These are phyloP conservation scores for Pythium utonaiense DNA, from an alignment of 352 stramenopile genomes.

Conservation along the genomic window DNA sequence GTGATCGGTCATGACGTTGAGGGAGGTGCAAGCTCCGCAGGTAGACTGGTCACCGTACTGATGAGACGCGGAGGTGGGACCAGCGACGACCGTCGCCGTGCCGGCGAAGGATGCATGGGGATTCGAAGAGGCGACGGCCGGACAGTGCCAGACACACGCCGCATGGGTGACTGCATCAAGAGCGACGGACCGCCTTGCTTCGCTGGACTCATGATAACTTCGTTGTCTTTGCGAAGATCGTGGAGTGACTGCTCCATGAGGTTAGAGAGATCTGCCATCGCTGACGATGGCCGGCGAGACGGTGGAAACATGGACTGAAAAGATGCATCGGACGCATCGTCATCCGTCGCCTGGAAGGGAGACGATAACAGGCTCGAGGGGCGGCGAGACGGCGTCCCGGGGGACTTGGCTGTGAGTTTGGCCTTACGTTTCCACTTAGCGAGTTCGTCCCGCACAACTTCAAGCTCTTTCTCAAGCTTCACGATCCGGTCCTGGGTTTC, in stretches of 20 bases:
- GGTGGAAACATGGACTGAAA: conserved; percentile 36
- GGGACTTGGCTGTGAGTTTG: conserved; percentile 44
- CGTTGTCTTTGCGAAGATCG: conserved; percentile 51
- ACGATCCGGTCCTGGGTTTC: conserved; percentile 52
- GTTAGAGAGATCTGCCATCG: conserved; percentile 71
- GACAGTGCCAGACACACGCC: background rate
- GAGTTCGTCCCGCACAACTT: conserved; percentile 50
- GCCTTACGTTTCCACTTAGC: conserved; percentile 73
- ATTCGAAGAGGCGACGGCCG: conserved; percentile 21
- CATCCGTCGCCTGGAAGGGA: conserved; percentile 54
- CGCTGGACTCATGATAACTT: conserved; percentile 7
- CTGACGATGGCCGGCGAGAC: conserved; percentile 46
- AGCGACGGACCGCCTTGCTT: conserved; percentile 9
- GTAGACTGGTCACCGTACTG: conserved; percentile 14
- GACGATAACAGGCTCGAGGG: conserved; percentile 38
- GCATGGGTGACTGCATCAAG: conserved; percentile 21
- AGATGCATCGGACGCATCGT: conserved; percentile 54
- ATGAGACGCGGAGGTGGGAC: conserved; percentile 24
- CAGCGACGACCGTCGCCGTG: conserved; percentile 16
- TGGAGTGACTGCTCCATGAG: conserved; percentile 78
- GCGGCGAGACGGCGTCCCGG: conserved; percentile 34
- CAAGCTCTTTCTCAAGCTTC: conserved; percentile 65
- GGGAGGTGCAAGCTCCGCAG: background rate
- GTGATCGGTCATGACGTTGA: background rate
- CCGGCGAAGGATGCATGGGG: conserved; percentile 22